A percentile compares a stretch with the other conserved stretches of the same genome.
These are phyloP conservation scores for Coniosporium tulheliwenetii DNA, from an alignment of 2,329 filamentous ascomycete genomes.

Conservation along the genomic window DNA sequence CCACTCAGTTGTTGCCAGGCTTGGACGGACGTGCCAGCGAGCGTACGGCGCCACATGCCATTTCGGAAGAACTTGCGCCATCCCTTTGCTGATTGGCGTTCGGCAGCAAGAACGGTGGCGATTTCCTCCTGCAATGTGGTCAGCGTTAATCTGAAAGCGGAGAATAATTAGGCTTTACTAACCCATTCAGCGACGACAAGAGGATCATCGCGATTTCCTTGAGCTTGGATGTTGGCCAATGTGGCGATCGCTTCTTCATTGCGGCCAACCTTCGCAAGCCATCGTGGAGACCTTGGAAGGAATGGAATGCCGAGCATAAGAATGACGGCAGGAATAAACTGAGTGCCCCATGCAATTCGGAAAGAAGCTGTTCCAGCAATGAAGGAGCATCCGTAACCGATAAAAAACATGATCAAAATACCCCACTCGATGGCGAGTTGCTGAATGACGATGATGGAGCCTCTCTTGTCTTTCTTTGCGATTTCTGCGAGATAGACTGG, in stretches of 20 bases:
- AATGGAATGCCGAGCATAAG: constrained; percentile 29
- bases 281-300: constrained; percentile 30
- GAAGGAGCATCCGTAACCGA: constrained; percentile 29
- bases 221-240: constrained; percentile 29
- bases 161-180: no score
- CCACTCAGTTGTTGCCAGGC: constrained; percentile 37
- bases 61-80: constrained; percentile 31
- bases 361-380: constrained; percentile 25
- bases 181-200: constrained; percentile 30
- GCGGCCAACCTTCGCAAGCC: constrained; percentile 32
- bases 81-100: constrained; percentile 19
- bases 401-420: constrained; percentile 32
- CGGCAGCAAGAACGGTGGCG: constrained; percentile 22
- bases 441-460: constrained; percentile 27
- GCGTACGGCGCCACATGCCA: constrained; percentile 43
- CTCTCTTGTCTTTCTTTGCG: constrained; percentile 24
- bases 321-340: constrained; percentile 28
- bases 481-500: constrained; percentile 30
- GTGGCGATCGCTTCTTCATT: constrained; percentile 27
- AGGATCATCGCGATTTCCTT: constrained; percentile 27
- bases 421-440: constrained; percentile 28
- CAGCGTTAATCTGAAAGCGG: no score
- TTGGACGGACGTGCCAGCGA: constrained; percentile 40
- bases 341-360: constrained; percentile 30
- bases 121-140: constrained; percentile 21